Percentiles rank a stretch among this genome's conserved stretches.
Evolutionary conservation across 73 alveolate species (phyloP).

Genomic region (Uronychia binucleata): DNA sequence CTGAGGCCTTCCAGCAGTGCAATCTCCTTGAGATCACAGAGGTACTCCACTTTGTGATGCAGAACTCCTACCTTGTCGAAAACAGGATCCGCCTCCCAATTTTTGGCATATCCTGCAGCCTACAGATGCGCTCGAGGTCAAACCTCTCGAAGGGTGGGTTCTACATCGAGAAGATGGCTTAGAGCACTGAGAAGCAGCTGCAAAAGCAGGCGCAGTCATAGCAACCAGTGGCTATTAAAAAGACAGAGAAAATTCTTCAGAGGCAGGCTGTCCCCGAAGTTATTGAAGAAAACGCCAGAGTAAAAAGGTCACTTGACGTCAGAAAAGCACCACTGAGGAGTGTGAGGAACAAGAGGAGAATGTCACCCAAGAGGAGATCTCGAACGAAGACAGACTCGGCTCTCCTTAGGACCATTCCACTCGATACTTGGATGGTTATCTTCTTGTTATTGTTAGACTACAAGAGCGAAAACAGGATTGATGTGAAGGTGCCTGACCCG

Average conservation of each 20-base stretch:
- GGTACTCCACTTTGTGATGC: no score
- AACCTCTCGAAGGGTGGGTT: not conserved
- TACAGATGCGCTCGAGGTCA: slow-evolving; percentile 13
- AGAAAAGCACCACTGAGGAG: not conserved
- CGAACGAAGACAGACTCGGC: not conserved
- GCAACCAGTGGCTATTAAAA: not conserved
- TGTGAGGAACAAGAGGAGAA: not conserved
- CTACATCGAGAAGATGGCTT: not conserved
- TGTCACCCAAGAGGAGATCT: not conserved
- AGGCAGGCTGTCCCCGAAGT: not conserved
- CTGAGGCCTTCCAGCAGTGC: slow-evolving; percentile 40
- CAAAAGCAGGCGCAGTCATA: not conserved
- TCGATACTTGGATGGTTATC: not conserved
- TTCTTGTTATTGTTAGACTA: not conserved
- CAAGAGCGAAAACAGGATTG: not conserved
- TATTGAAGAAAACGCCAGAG: not conserved
- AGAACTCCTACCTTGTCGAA: slow-evolving; percentile 46
- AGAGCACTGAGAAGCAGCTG: not conserved
- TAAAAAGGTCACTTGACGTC: no score
- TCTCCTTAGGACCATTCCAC: not conserved
- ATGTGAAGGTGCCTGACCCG: not conserved
- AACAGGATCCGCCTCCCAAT: slow-evolving; percentile 51
- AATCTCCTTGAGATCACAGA: slow-evolving; percentile 54
- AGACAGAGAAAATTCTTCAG: not conserved
- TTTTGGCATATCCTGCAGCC: slow-evolving; percentile 37